Conservation (phyloP, 805 yeast genomes). For the Candida qinlingensis region DNA sequence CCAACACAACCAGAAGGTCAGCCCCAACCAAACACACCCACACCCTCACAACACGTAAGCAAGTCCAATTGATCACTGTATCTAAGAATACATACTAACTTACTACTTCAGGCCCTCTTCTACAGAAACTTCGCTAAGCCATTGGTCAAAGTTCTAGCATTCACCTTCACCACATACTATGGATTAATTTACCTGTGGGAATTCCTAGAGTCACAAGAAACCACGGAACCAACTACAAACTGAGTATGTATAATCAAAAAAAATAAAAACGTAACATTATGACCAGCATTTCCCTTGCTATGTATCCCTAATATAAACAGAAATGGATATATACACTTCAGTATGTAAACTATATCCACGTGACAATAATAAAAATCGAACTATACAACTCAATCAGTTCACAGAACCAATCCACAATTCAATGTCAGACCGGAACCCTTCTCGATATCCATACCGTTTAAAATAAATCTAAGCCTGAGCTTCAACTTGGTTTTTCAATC, state of each 20-base stretch:
- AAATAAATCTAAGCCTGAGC: background rate
- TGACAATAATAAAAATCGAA: background rate
- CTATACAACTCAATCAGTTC: too few species aligned
- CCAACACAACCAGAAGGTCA: slow-evolving; percentile 3
- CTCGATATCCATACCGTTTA: too few species aligned
- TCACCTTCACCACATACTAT: slow-evolving; percentile 44
- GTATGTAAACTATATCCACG: background rate
- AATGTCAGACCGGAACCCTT: slow-evolving; percentile 1
- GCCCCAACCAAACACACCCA: background rate
- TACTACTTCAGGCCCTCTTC: slow-evolving; percentile 25
- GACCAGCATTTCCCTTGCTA: slow-evolving; percentile 27
- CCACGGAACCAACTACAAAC: background rate
- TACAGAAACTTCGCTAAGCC: slow-evolving; percentile 45
- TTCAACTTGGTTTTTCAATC: slow-evolving; percentile 29
- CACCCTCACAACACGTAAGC: slow-evolving; percentile 18
- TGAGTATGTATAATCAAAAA: background rate
- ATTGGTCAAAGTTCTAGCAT: slow-evolving; percentile 36
- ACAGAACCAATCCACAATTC: slow-evolving; percentile 3
- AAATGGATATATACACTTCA: background rate
- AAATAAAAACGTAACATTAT: slow-evolving; percentile 5
- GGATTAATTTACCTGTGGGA: slow-evolving; percentile 41
- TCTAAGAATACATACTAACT: too few species aligned
- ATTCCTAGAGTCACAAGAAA: slow-evolving; percentile 30
- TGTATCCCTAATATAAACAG: slow-evolving; percentile 5
- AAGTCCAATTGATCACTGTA: too few species aligned